Conservation (phyloP, 2,329 filamentous ascomycete species). For the Calonectria fujianensis region DNA sequence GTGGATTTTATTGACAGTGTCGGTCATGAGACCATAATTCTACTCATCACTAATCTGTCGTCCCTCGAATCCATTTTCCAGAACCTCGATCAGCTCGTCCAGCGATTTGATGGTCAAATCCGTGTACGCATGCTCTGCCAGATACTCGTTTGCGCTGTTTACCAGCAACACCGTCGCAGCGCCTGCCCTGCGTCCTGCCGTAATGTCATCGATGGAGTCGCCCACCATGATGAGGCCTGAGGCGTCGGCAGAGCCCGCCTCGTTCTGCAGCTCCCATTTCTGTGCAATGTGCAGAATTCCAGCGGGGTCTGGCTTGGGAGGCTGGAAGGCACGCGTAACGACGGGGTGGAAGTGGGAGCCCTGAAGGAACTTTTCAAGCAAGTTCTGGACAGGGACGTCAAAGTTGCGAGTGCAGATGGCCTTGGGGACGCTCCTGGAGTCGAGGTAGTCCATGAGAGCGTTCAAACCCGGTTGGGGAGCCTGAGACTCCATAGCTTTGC, state of each 20-base stretch:
- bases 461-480: conserved; percentile 87
- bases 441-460: conserved; percentile 88
- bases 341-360: conserved; percentile 83
- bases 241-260: conserved; percentile 62
- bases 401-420: conserved; percentile 97
- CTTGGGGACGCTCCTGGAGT: conserved; percentile 79
- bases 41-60: conserved; percentile 53
- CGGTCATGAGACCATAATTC: not conserved
- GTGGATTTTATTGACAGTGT: not conserved
- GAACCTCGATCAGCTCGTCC: conserved; percentile 84
- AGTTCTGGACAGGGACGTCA: conserved; percentile 83
- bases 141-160: conserved; percentile 85
- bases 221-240: conserved; percentile 79
- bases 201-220: conserved; percentile 94
- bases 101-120: conserved; percentile 83
- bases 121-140: conserved; percentile 84
- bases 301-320: conserved; percentile 90
- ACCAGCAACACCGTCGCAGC: conserved; percentile 92
- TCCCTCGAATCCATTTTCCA: conserved; percentile 85
- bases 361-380: conserved; percentile 84
- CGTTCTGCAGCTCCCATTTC: conserved; percentile 77
- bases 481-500: conserved; percentile 86
- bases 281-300: conserved; percentile 91
- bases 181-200: conserved; percentile 87
- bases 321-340: conserved; percentile 87